Evolutionary conservation across 2,329 filamentous ascomycete species (phyloP), one percentile per base, ranked within the genome.

Genomic region (Plectosphaerella sp.): DNA sequence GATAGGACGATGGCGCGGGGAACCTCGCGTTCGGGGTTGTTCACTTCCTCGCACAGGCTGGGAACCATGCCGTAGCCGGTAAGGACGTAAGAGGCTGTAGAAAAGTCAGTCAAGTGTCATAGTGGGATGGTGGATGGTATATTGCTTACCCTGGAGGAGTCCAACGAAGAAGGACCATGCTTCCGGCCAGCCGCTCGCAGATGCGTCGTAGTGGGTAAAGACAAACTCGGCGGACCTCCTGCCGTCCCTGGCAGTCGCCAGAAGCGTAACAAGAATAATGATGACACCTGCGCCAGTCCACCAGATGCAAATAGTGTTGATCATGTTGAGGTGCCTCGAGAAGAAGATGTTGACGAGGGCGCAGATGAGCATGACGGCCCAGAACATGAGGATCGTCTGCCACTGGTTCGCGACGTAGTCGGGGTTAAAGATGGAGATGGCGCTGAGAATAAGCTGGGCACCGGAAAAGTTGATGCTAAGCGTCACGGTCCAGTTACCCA

Each of bases 121-220:
- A 15, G 12, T 35, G 16, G 28, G 39, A 33, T 14, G 12, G 6
- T 46, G 39, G 46, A n/a, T 8, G 11, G 8, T 8, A 22, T n/a
- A n/a, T n/a, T 50, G 15, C 43, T n/a, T 55, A 57, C 54, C 53
- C 48, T 88, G 86, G 24, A 89, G 71, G 20, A 89, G 68, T 2
- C 86, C 86, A 35, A 89, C 83, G 61, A 88, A 89, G 67, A 88
- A 89, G 0, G 85, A 82, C 86, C 86, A 89, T 35, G 84, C 86
- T 20, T 73, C 68, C 5, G 84, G 82, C 82, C 86, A 89, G 43
- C 86, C 86, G 59, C 80, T 84, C 5, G 67, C 65, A 16, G 78
- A 83, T 11, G 85, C 80, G 67, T 89, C 86, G 58, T 83, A 89
- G 66, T 89, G 82, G 0, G 72, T 70, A 62, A 89, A 88, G 8